These are phyloP conservation scores for Neonothopanus nambi DNA, from an alignment of 1,284 basidiomycete genomes.

Conservation along the genomic window DNA sequence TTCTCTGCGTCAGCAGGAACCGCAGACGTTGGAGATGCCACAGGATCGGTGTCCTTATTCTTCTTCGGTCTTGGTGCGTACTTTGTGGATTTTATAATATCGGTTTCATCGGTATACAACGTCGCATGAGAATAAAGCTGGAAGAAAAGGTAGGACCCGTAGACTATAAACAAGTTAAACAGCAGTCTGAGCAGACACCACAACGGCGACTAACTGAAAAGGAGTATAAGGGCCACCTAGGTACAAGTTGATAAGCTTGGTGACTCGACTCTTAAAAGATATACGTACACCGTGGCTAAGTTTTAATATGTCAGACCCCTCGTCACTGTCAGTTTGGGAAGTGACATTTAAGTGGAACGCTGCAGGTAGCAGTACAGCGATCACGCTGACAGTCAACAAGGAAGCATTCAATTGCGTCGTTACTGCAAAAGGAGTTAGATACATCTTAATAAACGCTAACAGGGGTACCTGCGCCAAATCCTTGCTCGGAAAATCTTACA, in stretches of 20 bases:
- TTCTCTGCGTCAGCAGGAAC: background rate
- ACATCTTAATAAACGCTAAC: slow-evolving; percentile 20
- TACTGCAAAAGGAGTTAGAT: slow-evolving; percentile 39
- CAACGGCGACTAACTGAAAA: slow-evolving; percentile 59
- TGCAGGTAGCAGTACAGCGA: slow-evolving; percentile 79
- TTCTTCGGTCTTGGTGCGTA: slow-evolving; percentile 28
- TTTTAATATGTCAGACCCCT: slow-evolving; percentile 56
- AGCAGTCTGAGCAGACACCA: background rate
- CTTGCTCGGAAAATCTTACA: slow-evolving; percentile 63
- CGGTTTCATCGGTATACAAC: slow-evolving; percentile 60
- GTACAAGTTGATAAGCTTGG: slow-evolving; percentile 11
- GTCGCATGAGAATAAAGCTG: slow-evolving; percentile 84
- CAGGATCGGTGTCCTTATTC: slow-evolving; percentile 13
- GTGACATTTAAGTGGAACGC: slow-evolving; percentile 56
- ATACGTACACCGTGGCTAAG: slow-evolving; percentile 77
- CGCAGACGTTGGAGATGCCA: too few species aligned
- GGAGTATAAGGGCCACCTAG: slow-evolving; percentile 77
- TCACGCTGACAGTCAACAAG: slow-evolving; percentile 75
- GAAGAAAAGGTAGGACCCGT: slow-evolving; percentile 76
- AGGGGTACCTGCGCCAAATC: slow-evolving; percentile 63
- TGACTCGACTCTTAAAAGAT: background rate
- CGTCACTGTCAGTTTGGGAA: slow-evolving; percentile 25
- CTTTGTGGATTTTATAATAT: slow-evolving; percentile 39
- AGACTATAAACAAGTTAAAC: slow-evolving; percentile 44
- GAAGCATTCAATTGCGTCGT: slow-evolving; percentile 81